phyloP scores from a whole-genome alignment of 495 filamentous ascomycete species.

The Bacidia gigantensis region DNA sequence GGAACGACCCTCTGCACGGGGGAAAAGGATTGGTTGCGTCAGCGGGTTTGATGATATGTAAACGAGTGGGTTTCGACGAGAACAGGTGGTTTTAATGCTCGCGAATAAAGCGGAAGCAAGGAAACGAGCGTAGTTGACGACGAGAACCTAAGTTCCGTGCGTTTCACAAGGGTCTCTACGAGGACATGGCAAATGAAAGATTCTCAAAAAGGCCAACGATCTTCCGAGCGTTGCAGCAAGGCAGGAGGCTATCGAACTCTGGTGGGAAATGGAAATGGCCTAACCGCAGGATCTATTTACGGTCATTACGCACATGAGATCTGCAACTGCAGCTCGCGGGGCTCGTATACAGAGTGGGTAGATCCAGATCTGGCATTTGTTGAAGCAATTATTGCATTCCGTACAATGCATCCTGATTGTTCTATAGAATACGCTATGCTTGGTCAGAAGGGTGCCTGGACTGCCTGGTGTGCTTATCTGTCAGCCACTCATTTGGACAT shows the following conservation, averaged over 20 bases:
- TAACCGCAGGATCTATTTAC: background rate
- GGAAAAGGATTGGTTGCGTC: too few species aligned
- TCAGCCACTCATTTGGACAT: background rate
- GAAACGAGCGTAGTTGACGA: background rate
- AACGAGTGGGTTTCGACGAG: background rate
- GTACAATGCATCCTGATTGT: too few species aligned
- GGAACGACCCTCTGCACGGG: background rate
- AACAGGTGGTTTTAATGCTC: background rate
- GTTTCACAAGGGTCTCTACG: too few species aligned
- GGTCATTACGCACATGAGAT: too few species aligned
- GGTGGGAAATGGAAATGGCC: background rate
- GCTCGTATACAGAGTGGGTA: too few species aligned
- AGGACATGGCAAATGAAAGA: background rate
- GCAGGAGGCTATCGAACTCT: background rate
- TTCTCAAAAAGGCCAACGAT: background rate
- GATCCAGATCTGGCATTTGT: too few species aligned
- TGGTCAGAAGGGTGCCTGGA: too few species aligned
- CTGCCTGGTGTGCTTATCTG: too few species aligned
- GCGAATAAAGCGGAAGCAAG: background rate
- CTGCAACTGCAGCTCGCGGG: too few species aligned
- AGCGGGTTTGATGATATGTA: background rate
- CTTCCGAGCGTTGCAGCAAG: background rate
- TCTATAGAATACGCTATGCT: too few species aligned
- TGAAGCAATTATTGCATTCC: background rate
- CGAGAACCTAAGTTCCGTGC: too few species aligned